Conservation (phyloP, 106 monocot species). For the Alisma plantagoaquatica region DNA sequence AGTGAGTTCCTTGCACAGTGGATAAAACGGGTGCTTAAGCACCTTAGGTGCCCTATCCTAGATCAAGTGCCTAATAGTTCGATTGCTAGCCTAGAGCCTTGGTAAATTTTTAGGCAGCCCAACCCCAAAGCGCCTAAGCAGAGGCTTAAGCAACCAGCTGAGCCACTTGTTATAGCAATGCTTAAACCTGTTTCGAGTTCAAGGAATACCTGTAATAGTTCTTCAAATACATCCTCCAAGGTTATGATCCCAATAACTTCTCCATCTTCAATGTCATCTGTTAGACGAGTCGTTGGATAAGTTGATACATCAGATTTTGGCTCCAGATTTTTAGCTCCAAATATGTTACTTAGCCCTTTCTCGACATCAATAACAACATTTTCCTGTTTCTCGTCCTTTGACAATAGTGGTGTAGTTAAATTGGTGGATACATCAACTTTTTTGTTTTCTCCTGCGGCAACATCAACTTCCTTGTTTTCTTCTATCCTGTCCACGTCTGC, state of each 20-base stretch:
- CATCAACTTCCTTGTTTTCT: constrained; percentile 24
- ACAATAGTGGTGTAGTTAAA: constrained; percentile 37
- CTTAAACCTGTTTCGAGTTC: no score
- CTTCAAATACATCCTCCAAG: constrained; percentile 99
- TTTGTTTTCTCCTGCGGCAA: no score
- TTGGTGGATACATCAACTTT: constrained; percentile 22
- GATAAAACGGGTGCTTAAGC: no score
- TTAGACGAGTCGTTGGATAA: constrained; percentile 15
- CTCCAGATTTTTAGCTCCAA: constrained; percentile 17
- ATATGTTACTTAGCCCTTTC: constrained; percentile 23
- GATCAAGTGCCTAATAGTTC: no score
- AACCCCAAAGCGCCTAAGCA: no score
- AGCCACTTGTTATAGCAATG: no score
- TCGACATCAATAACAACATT: constrained; percentile 58
- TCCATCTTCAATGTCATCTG: constrained; percentile 83
- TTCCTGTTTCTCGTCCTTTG: constrained; percentile 31
- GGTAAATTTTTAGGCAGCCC: no score
- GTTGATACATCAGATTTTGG: constrained; percentile 19
- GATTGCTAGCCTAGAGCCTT: no score
- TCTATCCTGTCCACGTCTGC: constrained; percentile 21
- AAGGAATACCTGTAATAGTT: constrained; percentile 84
- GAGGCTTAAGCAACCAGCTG: no score
- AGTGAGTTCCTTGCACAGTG: no score
- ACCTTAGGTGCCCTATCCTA: no score
- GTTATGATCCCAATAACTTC: constrained; percentile 99